Evolutionary conservation across 2,329 filamentous ascomycete species (phyloP), one percentile per base, ranked within the genome.

Genomic region (Polytolypa hystricis): DNA sequence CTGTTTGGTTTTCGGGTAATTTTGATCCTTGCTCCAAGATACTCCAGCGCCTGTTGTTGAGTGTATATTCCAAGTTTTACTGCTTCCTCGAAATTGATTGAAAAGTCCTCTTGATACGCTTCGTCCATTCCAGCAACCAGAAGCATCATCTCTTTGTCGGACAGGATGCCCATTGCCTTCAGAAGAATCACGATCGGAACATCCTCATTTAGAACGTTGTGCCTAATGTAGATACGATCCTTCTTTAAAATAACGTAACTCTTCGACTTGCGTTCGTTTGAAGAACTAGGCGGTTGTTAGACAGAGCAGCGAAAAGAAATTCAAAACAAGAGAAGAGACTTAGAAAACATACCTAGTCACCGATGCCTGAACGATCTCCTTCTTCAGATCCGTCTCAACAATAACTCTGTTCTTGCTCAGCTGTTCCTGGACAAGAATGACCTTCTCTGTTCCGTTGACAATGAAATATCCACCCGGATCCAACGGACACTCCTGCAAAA

Each of bases 361-460:
- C 1, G 91, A 96, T 25, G 93, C 91, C 48, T 89, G 84, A 39
- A 96, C 89, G 45, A 93, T 79, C 42, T 83, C 83, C 62, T 95
- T 96, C 65, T 93, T 93, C 35, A 80, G 73, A 51, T 89, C 84
- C 38, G 84, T 80, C 62, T 98, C 93, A 11, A 98, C 89, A 56
- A 98, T 95, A 52, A 98, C 84, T 66, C 91, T 79, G 62, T 98
- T 98, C 73, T 98, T 98, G 72, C 91, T 98, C 55, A 98, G 68
- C 64, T 98, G 91, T 56, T 98, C 93, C 60, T 98, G 91, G 10
- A 98, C 93, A 29, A 98, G 67, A 54, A 98, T 98, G 49, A 98
- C 91, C 67, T 98, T 98, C 60, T 98, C 91, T 14, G 93, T 95
- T 31, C 91, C 91, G 51, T 89, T 85, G 47, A 96, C 86, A 52